phyloP scores from a whole-genome alignment of 495 filamentous ascomycete species.

The Peziza echinospora region DNA sequence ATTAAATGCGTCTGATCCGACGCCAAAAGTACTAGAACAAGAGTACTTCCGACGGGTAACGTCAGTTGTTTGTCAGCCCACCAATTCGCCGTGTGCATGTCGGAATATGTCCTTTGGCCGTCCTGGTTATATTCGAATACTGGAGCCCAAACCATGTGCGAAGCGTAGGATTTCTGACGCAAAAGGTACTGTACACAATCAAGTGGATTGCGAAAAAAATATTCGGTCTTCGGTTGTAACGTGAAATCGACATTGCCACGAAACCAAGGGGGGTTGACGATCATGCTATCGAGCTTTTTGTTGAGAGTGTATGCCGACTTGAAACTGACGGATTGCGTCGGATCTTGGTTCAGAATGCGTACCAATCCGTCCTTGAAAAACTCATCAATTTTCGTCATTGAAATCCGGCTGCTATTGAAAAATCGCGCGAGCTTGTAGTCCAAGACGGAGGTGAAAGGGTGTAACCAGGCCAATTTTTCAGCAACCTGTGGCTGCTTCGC shows the following conservation, averaged over 20 bases:
- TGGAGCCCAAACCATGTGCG: neutral
- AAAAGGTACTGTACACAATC: neutral
- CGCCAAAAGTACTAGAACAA: neutral
- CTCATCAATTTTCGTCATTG: neutral
- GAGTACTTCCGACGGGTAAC: neutral
- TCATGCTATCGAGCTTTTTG: neutral
- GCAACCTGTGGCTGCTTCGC: neutral
- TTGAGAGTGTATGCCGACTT: neutral
- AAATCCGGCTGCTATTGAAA: neutral
- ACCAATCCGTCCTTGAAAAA: neutral
- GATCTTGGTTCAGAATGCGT: neutral
- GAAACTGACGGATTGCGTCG: neutral
- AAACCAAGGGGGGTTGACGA: neutral
- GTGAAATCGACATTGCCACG: neutral
- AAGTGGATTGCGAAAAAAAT: too few species aligned
- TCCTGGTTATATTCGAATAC: neutral
- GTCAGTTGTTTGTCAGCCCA: neutral
- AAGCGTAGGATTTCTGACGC: neutral
- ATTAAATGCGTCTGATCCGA: conserved; percentile 1
- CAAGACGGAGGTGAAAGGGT: neutral
- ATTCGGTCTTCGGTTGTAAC: neutral
- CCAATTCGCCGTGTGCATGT: too few species aligned
- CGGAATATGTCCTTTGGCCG: too few species aligned
- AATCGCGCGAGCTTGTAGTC: neutral
- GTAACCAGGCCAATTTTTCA: neutral